Evolutionary conservation across 495 filamentous ascomycete species (phyloP), one percentile per base, ranked within the genome.

Genomic region (Penicillium mononematosum): DNA sequence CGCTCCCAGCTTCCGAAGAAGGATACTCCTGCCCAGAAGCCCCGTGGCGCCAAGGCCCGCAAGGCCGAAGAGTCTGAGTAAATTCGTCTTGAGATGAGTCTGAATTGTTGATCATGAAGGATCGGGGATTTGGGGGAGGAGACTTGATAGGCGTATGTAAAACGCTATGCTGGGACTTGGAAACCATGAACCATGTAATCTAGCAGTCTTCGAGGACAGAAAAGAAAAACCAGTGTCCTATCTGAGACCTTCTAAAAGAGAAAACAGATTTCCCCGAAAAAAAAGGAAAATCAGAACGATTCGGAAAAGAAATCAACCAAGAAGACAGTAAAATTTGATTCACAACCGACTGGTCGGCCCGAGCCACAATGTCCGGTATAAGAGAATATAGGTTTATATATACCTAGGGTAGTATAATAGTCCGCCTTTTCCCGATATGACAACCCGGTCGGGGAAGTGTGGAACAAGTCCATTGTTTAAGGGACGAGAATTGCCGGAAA

Each of bases 41-140:
- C 78, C 61, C 82, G 94, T 62, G 93, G 94, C 45, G 76, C 79
- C 24, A 91, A 91, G 81, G 94, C 92, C 59, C 85, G 82, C 79
- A 87, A 87, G 81, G 88, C 85, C 57, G 81, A 83, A 68, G 69
- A 76, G 74, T 69, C 70, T 44, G 75, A 76, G 65, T 82, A 78
- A 73, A 70, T 58, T 32, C 16, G 19, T 59, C 22, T 45, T 39
- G 56, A 55, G 58, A 62, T 56, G 53, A 47, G 32, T 3, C 24
- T 20, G 22, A 39, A 25, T 29, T 55, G 32, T 59, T 51, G 58
- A 45, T 54, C 53, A 50, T 52, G 52, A 58, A 57, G 56, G 49
- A 36, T 38, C 51, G 50, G 53, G 49, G 52, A 9, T 17, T 59
- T 56, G 44, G 22, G 22, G 45, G 27, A 29, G 50, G 31, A 47